A percentile compares a stretch with the other conserved stretches of the same genome.
These are phyloP conservation scores for Boletus chippewaensis DNA, from an alignment of 1,284 basidiomycete species.

Conservation along the genomic window DNA sequence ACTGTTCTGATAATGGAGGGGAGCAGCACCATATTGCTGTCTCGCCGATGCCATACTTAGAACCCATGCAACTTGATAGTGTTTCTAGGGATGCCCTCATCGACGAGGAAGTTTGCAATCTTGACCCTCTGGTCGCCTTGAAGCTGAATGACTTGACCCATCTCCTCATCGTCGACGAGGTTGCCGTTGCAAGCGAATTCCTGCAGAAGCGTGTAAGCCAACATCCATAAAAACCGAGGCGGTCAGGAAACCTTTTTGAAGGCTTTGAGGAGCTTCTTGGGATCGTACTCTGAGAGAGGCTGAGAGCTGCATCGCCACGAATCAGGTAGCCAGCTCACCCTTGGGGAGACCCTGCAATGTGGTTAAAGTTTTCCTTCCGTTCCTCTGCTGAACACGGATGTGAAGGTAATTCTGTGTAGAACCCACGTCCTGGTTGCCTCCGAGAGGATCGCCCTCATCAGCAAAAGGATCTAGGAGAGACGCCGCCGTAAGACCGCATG, in stretches of 20 bases:
- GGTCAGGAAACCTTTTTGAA: constrained; percentile 84
- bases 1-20: constrained; percentile 8
- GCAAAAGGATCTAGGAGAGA: constrained; percentile 78
- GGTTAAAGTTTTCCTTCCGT: constrained; percentile 98
- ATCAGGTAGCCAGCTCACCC: constrained; percentile 45
- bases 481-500: constrained; percentile 12
- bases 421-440: constrained; percentile 68
- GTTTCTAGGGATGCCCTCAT: constrained; percentile 65
- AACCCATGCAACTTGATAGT: constrained; percentile 87
- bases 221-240: constrained; percentile 1
- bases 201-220: constrained; percentile 36
- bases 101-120: constrained; percentile 81
- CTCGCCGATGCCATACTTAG: constrained; percentile 34
- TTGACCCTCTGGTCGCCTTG: constrained; percentile 97
- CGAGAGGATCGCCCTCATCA: constrained; percentile 81
- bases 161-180: constrained; percentile 93
- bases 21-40: constrained; percentile 5
- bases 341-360: constrained; percentile 96
- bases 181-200: constrained; percentile 99
- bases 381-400: constrained; percentile 97
- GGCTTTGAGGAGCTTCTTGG: constrained; percentile 97
- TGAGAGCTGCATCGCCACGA: constrained; percentile 13
- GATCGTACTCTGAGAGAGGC: constrained; percentile 77
- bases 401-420: constrained; percentile 87
- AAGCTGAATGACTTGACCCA: constrained; percentile 97